Conservation (phyloP, 2,329 filamentous ascomycete species). For the Colletotrichum sojae region DNA sequence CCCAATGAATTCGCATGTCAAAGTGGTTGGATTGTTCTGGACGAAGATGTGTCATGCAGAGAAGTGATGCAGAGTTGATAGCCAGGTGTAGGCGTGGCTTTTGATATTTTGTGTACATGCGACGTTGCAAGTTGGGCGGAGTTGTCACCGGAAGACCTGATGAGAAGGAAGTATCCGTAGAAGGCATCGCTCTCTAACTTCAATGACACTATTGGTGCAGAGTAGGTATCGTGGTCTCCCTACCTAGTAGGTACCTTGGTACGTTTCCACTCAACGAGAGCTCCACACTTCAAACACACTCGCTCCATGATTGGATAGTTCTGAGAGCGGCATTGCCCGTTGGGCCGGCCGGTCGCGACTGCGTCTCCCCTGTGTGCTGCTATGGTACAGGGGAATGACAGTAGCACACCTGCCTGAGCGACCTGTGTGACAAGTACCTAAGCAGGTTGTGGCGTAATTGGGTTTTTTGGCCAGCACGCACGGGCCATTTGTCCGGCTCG, state of each 20-base stretch:
- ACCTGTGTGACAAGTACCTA: too few relatives aligned
- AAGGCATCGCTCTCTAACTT: too few relatives aligned
- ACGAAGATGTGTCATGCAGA: neutral
- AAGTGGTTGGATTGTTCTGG: neutral
- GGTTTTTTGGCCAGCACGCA: conserved; percentile 5
- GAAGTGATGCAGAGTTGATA: too few relatives aligned
- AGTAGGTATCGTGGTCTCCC: neutral
- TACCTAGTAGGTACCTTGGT: too few relatives aligned
- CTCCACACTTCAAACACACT: neutral
- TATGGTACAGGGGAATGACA: conserved; percentile 4
- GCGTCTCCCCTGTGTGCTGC: conserved; percentile 12
- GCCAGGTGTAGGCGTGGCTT: too few relatives aligned
- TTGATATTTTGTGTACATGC: too few relatives aligned
- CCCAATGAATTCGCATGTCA: conserved; percentile 12
- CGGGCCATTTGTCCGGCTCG: conserved; percentile 40
- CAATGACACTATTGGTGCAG: too few relatives aligned
- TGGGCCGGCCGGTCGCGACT: conserved; percentile 11
- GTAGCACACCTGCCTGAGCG: conserved; percentile 11
- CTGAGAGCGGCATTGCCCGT: conserved; percentile 26
- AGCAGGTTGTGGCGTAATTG: too few relatives aligned
- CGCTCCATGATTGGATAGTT: conserved; percentile 17
- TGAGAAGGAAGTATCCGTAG: too few relatives aligned
- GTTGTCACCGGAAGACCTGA: too few relatives aligned
- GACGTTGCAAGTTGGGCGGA: too few relatives aligned
- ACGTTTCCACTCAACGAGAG: neutral